Evolutionary conservation across 2,329 filamentous ascomycete genomes (phyloP).

Genomic region (Dothidotthia symphoricarpi): DNA sequence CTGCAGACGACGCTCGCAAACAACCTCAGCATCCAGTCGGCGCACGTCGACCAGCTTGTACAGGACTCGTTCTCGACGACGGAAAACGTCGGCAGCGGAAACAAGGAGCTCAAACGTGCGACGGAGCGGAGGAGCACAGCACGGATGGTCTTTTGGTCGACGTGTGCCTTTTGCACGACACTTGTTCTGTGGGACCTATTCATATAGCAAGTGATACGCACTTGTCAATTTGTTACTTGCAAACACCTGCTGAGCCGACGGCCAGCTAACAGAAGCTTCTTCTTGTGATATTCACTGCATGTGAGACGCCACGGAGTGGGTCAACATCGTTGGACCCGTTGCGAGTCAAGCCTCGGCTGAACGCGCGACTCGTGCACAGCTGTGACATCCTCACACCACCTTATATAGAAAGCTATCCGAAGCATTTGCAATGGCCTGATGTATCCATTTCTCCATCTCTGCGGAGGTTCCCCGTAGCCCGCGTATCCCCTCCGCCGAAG

Average conservation of each 20-base stretch:
- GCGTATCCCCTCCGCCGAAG: not conserved
- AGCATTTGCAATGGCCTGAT: too few species aligned
- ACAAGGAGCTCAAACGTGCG: constrained; percentile 86
- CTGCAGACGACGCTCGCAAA: constrained; percentile 84
- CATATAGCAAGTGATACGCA: constrained; percentile 30
- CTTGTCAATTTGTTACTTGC: too few species aligned
- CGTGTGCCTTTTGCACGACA: constrained; percentile 47
- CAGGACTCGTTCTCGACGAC: constrained; percentile 77
- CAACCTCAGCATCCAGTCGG: constrained; percentile 81
- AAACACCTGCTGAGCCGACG: too few species aligned
- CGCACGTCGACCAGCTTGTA: constrained; percentile 85
- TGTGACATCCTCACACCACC: too few species aligned
- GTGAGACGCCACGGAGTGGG: constrained; percentile 17
- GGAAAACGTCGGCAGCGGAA: constrained; percentile 84
- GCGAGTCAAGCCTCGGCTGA: too few species aligned
- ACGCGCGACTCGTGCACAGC: too few species aligned
- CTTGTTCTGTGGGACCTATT: constrained; percentile 52
- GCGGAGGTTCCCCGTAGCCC: not conserved
- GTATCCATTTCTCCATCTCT: too few species aligned
- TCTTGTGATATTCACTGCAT: constrained; percentile 11
- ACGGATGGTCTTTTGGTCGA: constrained; percentile 50
- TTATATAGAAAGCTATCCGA: too few species aligned
- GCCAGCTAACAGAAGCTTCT: too few species aligned
- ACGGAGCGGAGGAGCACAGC: constrained; percentile 55
- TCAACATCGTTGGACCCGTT: too few species aligned